Evolutionary conservation across 2,329 filamentous ascomycete species (phyloP).

Genomic region (Pseudogymnoascus sp.): DNA sequence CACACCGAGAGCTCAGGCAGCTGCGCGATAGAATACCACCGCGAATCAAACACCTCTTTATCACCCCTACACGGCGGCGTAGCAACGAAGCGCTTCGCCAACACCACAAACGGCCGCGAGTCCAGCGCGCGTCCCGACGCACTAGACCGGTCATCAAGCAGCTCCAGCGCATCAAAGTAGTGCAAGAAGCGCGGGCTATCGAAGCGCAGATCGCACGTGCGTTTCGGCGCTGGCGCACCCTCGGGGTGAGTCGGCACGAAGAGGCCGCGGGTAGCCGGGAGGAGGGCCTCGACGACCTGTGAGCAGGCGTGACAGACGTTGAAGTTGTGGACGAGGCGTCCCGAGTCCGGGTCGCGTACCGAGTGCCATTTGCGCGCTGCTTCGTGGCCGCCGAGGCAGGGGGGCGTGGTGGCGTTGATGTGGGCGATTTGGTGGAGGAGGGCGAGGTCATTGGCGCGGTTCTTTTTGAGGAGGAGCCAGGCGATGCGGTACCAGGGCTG

Average conservation of each 20-base stretch:
- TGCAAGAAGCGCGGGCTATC: slow-evolving; percentile 48
- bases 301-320: slow-evolving; percentile 69
- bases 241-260: slow-evolving; percentile 45
- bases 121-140: slow-evolving; percentile 21
- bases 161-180: slow-evolving; percentile 56
- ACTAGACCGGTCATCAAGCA: slow-evolving; percentile 44
- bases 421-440: slow-evolving; percentile 63
- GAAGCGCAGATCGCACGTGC: slow-evolving; percentile 64
- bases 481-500: slow-evolving; percentile 76
- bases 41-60: slow-evolving; percentile 52
- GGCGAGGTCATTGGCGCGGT: slow-evolving; percentile 56
- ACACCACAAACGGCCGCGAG: slow-evolving; percentile 20
- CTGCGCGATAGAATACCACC: slow-evolving; percentile 72
- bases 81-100: slow-evolving; percentile 19
- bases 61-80: slow-evolving; percentile 48
- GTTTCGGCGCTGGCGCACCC: slow-evolving; percentile 33
- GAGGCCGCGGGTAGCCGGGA: slow-evolving; percentile 63
- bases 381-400: slow-evolving; percentile 51
- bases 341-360: slow-evolving; percentile 59
- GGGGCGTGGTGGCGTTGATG: slow-evolving; percentile 48
- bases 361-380: slow-evolving; percentile 65
- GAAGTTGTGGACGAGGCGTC: slow-evolving; percentile 61
- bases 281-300: slow-evolving; percentile 61
- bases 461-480: slow-evolving; percentile 71
- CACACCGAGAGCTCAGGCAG: slow-evolving; percentile 77